These are phyloP conservation scores for Saccharum hybrid DNA, from an alignment of 202 grass and related monocot genomes.

Conservation along the genomic window DNA sequence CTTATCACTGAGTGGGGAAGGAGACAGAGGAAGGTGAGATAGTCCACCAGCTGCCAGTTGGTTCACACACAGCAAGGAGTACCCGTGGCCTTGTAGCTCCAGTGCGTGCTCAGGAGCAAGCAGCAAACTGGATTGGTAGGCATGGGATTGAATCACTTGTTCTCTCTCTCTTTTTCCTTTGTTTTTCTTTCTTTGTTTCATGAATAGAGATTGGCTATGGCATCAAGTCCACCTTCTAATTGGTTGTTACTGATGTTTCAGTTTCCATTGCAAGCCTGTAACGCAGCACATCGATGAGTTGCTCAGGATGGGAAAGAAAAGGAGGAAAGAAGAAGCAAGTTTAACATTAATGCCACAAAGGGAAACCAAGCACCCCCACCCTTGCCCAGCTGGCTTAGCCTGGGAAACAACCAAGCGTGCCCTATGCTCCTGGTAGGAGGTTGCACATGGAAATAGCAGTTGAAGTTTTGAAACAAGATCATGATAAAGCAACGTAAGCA, in stretches of 20 bases:
- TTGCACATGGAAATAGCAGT: conserved; percentile 23
- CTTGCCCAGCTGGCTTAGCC: background rate
- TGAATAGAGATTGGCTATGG: background rate
- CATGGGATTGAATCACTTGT: background rate
- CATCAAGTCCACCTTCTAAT: too few species aligned
- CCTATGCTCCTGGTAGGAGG: conserved; percentile 8
- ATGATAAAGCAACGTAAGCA: conserved; percentile 16
- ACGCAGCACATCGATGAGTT: too few species aligned
- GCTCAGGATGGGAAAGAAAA: too few species aligned
- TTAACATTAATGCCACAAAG: too few species aligned
- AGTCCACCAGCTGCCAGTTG: too few species aligned
- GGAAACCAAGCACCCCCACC: too few species aligned
- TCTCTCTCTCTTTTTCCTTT: background rate
- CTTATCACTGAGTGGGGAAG: background rate
- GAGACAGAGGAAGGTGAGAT: background rate
- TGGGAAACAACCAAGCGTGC: background rate
- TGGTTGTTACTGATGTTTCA: too few species aligned
- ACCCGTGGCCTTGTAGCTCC: too few species aligned
- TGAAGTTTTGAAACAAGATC: conserved; percentile 26
- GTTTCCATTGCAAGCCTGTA: too few species aligned
- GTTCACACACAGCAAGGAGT: too few species aligned
- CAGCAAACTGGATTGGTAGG: background rate
- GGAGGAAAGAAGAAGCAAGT: too few species aligned
- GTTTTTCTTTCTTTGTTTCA: background rate
- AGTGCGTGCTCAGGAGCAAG: background rate